Base-by-base conservation (phyloP, 2,329 filamentous ascomycete genomes). In the Celoporthe dispersa region DNA sequence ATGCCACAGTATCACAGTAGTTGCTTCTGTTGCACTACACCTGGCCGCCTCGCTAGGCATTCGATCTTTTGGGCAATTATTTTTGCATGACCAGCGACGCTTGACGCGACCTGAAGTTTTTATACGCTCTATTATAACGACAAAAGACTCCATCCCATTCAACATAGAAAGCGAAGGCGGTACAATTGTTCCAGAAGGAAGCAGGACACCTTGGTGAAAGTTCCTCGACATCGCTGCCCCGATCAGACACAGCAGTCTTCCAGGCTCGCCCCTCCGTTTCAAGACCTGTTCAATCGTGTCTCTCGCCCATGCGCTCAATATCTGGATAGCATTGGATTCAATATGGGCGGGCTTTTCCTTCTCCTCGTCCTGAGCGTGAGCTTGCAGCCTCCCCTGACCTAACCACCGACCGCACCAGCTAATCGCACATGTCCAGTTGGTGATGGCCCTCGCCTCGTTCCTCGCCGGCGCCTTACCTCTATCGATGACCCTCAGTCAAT, bases 391-490 rank as follows among this genome's bases (percentile, higher is more conserved):
- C 71, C n/a, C 53, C 66, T 67, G 62, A 66, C 28, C 16, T 68
- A 37, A 25, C 19, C 25, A 25, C 7, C 12, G 63, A 35, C 37
- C 66, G 55, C 64, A 44, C 64, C 71, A 71, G 67, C 76, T 79
- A 67, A 79, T 61, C 25, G 33, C 53, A 61, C 41, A 59, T 25
- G 5, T 69, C 28, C 31, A 80, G 79, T 77, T 77, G 63, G 78
- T 80, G 62, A 80, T 80, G 79, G 78, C 79, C 65, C 73, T 80
- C 70, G 79, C 79, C 76, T 98, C 96, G 70, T 98, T 98, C 80
- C 87, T 97, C 68, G 94, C 95, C 75, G 96, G 96, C 81, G 92
- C 94, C 75, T 85, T 99, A 74, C 96, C 96, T 51, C 86, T 99
- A 65, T 94, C 94, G 70, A 93, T 99, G 84, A 89, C 91, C 69